A percentile compares a stretch with the other conserved stretches of the same genome.
Conservation (phyloP, 2,329 filamentous ascomycete species). For the Penicillium decumbens region DNA sequence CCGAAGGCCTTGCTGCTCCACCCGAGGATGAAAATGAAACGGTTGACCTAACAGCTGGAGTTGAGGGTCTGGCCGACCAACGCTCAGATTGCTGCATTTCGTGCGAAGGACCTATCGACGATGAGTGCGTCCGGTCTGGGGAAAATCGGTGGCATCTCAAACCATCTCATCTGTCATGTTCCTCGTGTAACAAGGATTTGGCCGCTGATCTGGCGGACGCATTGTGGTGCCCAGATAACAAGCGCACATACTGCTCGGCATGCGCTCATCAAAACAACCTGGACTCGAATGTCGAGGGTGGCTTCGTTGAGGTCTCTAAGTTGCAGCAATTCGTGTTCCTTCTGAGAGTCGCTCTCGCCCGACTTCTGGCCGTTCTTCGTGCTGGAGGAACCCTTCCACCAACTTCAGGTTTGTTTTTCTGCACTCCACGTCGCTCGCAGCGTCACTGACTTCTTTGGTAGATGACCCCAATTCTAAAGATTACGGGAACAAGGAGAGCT, state of each 20-base stretch:
- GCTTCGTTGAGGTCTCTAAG: constrained; percentile 73
- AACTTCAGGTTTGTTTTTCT: constrained; percentile 52
- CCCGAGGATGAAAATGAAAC: constrained; percentile 57
- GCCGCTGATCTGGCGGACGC: constrained; percentile 65
- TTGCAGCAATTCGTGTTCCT: constrained; percentile 93
- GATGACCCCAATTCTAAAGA: constrained; percentile 66
- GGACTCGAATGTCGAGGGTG: constrained; percentile 53
- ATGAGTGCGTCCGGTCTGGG: constrained; percentile 75
- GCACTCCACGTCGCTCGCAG: constrained; percentile 4
- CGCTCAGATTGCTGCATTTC: constrained; percentile 78
- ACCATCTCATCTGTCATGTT: constrained; percentile 62
- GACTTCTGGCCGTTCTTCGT: constrained; percentile 80
- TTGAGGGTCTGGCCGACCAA: constrained; percentile 64
- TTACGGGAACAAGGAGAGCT: constrained; percentile 63
- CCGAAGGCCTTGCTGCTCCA: constrained; percentile 72
- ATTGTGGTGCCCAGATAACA: constrained; percentile 63
- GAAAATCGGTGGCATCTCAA: constrained; percentile 77
- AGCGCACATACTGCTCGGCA: constrained; percentile 65
- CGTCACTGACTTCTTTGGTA: constrained; percentile 23
- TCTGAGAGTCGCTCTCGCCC: constrained; percentile 81
- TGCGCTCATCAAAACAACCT: constrained; percentile 54
- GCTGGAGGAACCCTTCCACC: constrained; percentile 75
- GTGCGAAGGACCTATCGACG: constrained; percentile 86
- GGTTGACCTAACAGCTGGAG: constrained; percentile 61
- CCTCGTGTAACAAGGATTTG: constrained; percentile 68